Percentiles rank a stretch among this genome's conserved stretches.
These are phyloP conservation scores for Daldinia concentrica DNA, from an alignment of 495 filamentous ascomycete species.

Conservation along the genomic window DNA sequence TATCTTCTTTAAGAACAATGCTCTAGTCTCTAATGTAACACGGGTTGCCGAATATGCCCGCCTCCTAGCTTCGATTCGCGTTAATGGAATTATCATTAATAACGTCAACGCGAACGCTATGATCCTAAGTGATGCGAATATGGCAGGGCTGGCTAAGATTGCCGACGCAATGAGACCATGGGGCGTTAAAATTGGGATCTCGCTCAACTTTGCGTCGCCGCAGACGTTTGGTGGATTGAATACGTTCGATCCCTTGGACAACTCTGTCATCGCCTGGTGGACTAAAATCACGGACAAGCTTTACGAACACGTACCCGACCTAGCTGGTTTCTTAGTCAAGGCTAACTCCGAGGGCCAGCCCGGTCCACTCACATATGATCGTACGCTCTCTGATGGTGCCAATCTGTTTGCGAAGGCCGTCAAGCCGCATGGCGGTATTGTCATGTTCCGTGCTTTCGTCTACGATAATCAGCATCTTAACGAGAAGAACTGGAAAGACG, in stretches of 20 bases:
- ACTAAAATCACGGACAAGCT: conserved; percentile 64
- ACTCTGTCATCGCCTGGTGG: conserved; percentile 70
- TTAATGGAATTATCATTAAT: conserved; percentile 75
- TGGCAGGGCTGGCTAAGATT: conserved; percentile 68
- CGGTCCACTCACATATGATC: conserved; percentile 73
- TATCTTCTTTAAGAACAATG: conserved; percentile 71
- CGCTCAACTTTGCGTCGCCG: conserved; percentile 74
- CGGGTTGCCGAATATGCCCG: conserved; percentile 71
- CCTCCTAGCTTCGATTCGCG: conserved; percentile 70
- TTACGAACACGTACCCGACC: conserved; percentile 69
- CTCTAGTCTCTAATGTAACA: conserved; percentile 64
- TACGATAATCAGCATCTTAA: conserved; percentile 66
- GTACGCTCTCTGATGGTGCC: conserved; percentile 73
- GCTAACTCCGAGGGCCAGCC: conserved; percentile 80
- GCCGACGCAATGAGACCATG: conserved; percentile 73
- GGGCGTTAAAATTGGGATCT: conserved; percentile 71
- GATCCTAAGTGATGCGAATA: conserved; percentile 63
- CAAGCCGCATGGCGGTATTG: conserved; percentile 69
- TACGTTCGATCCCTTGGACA: conserved; percentile 73
- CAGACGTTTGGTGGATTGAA: conserved; percentile 62
- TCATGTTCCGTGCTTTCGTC: conserved; percentile 79
- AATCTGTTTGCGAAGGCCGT: conserved; percentile 73
- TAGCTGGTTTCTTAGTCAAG: conserved; percentile 76
- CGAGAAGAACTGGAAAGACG: conserved; percentile 68
- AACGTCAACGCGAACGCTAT: conserved; percentile 76